phyloP scores from a whole-genome alignment of 352 stramenopile genomes.

The Elongisporangium undulatum region DNA sequence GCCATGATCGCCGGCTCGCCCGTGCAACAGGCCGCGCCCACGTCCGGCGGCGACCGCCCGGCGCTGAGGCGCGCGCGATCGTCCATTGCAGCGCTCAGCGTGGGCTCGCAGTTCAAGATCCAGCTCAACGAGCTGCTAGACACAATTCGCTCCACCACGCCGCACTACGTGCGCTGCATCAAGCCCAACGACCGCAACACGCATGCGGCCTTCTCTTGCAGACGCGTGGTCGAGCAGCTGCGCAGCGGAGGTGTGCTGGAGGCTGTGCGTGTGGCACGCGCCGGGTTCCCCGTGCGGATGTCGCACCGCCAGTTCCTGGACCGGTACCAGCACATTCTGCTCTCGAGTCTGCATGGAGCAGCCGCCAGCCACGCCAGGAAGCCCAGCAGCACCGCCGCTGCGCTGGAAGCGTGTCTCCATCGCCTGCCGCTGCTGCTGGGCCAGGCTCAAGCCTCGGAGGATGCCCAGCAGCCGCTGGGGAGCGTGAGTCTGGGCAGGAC shows the following conservation, averaged over 20 bases:
- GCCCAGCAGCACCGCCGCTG: background rate
- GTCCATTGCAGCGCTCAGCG: conserved; percentile 57
- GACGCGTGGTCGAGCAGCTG: conserved; percentile 79
- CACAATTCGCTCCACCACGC: conserved; percentile 91
- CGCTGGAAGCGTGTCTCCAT: conserved; percentile 5
- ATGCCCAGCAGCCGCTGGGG: conserved; percentile 15
- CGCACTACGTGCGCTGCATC: conserved; percentile 98
- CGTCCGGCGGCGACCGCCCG: conserved; percentile 6
- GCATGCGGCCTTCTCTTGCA: conserved; percentile 66
- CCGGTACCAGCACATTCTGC: conserved; percentile 54
- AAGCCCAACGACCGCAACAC: conserved; percentile 95
- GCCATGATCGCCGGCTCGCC: background rate
- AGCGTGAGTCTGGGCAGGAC: conserved; percentile 85
- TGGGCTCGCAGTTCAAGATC: conserved; percentile 91
- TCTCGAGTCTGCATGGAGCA: conserved; percentile 12
- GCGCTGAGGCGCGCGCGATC: conserved; percentile 43
- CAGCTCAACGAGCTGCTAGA: conserved; percentile 93
- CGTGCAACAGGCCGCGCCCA: conserved; percentile 3
- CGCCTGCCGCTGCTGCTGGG: conserved; percentile 7
- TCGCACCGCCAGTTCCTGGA: conserved; percentile 74
- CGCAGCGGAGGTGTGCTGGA: conserved; percentile 85
- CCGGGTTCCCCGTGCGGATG: conserved; percentile 82
- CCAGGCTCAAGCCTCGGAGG: conserved; percentile 19
- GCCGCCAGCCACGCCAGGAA: background rate
- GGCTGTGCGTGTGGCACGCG: conserved; percentile 80